Evolutionary conservation across 495 filamentous ascomycete species (phyloP).

Genomic region (Penicillium argentinense): DNA sequence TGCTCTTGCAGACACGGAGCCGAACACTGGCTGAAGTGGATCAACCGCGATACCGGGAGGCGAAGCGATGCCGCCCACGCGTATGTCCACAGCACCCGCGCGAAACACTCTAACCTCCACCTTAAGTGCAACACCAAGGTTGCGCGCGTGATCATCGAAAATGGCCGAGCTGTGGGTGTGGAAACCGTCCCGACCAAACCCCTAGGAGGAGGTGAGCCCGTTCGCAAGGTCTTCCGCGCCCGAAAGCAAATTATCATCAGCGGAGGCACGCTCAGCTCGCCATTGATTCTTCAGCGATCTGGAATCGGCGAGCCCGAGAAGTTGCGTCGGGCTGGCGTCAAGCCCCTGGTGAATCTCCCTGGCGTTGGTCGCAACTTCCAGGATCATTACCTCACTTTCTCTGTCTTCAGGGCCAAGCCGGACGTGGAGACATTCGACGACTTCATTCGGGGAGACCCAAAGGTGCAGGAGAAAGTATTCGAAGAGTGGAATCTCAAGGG

Average conservation of each 20-base stretch:
- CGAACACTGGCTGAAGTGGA: slow-evolving; percentile 61
- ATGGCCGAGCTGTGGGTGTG: slow-evolving; percentile 64
- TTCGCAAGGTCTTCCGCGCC: slow-evolving; percentile 61
- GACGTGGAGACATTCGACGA: slow-evolving; percentile 78
- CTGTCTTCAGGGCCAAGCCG: slow-evolving; percentile 73
- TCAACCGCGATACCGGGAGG: slow-evolving; percentile 62
- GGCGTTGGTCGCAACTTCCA: slow-evolving; percentile 84
- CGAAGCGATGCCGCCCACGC: slow-evolving; percentile 72
- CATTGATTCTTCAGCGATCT: slow-evolving; percentile 74
- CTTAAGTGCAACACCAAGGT: slow-evolving; percentile 78
- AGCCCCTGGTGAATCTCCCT: slow-evolving; percentile 74
- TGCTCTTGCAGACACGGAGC: slow-evolving; percentile 27
- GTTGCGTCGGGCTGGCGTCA: slow-evolving; percentile 65
- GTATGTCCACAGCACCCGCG: slow-evolving; percentile 68
- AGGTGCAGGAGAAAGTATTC: slow-evolving; percentile 66
- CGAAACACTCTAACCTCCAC: slow-evolving; percentile 68
- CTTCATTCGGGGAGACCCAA: slow-evolving; percentile 72
- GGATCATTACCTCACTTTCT: slow-evolving; percentile 82
- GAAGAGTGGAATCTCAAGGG: slow-evolving; percentile 79
- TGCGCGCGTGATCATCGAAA: slow-evolving; percentile 77
- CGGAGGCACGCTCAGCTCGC: slow-evolving; percentile 78
- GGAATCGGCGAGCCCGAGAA: slow-evolving; percentile 72
- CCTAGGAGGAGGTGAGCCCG: slow-evolving; percentile 45
- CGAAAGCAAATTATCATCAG: slow-evolving; percentile 78
- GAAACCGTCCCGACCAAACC: slow-evolving; percentile 56